A percentile compares a stretch with the other conserved stretches of the same genome.
Conservation (phyloP, 2,329 filamentous ascomycete genomes). For the Zymoseptoria brevis region DNA sequence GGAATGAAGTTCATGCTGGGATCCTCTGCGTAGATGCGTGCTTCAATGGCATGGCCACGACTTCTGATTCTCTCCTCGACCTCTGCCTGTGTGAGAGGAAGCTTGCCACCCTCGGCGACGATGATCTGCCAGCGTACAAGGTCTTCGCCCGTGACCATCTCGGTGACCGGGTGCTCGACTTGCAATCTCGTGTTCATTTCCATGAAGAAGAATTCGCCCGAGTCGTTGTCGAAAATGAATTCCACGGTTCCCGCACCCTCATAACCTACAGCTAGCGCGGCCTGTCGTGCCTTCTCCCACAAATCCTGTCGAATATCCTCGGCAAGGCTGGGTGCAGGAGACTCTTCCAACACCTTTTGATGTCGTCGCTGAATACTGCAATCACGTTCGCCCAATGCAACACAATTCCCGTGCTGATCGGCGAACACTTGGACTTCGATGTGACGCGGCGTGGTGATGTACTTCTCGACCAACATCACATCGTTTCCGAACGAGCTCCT, state of each 20-base stretch:
- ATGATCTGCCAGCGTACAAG: constrained; percentile 93
- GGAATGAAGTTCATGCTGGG: constrained; percentile 88
- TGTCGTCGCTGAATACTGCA: constrained; percentile 59
- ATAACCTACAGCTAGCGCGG: constrained; percentile 56
- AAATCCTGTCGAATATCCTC: constrained; percentile 54
- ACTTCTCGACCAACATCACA: constrained; percentile 60
- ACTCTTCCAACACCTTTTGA: constrained; percentile 60
- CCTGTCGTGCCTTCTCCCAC: constrained; percentile 57
- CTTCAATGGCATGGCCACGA: constrained; percentile 85
- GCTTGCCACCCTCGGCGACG: constrained; percentile 63
- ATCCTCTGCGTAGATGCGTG: constrained; percentile 92
- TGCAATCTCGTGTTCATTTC: constrained; percentile 77
- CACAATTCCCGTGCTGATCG: constrained; percentile 56
- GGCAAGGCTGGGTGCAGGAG: constrained; percentile 54
- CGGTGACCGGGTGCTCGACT: constrained; percentile 92
- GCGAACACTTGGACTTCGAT: constrained; percentile 62
- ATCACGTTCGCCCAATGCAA: constrained; percentile 57
- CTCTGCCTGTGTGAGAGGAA: constrained; percentile 58
- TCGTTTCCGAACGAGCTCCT: constrained; percentile 58
- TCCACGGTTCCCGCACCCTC: constrained; percentile 61
- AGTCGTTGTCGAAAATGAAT: constrained; percentile 62
- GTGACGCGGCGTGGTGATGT: constrained; percentile 58
- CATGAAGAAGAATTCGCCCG: constrained; percentile 61
- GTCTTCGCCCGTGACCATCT: constrained; percentile 67
- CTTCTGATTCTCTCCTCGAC: constrained; percentile 62